A percentile compares a stretch with the other conserved stretches of the same genome.
Evolutionary conservation across 163 green algal species (phyloP).

Genomic region (Scenedesmus sp.): DNA sequence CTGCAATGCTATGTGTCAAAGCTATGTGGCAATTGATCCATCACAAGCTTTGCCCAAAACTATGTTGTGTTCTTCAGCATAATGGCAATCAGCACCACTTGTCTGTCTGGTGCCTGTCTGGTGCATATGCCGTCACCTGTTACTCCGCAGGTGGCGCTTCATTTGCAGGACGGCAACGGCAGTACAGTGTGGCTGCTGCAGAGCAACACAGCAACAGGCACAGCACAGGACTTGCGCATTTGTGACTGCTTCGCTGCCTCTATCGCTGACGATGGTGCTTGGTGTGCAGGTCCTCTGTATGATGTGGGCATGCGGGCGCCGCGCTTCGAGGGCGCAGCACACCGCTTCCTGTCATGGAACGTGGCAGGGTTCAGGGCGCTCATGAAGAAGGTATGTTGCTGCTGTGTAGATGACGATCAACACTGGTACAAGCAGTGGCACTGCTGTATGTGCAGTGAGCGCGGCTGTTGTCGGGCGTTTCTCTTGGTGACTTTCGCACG

Average conservation of each 20-base stretch:
- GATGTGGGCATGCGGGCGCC: constrained; percentile 64
- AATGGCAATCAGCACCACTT: too few relatives aligned
- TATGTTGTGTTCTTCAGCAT: too few relatives aligned
- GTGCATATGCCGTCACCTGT: too few relatives aligned
- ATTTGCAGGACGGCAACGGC: too few relatives aligned
- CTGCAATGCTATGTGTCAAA: not conserved
- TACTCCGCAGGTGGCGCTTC: too few relatives aligned
- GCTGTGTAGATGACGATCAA: not conserved
- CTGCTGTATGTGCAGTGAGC: not conserved
- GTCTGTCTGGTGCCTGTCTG: too few relatives aligned
- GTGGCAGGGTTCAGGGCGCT: constrained; percentile 82
- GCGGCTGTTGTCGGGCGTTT: not conserved
- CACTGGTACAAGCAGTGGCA: not conserved
- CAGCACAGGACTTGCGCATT: not conserved
- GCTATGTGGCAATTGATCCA: not conserved
- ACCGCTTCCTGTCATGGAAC: constrained; percentile 85
- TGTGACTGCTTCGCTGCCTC: not conserved
- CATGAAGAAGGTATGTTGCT: constrained; percentile 75
- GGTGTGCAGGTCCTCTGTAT: constrained; percentile 56
- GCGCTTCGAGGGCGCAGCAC: constrained; percentile 21
- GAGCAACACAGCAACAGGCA: not conserved
- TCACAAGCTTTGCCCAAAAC: too few relatives aligned
- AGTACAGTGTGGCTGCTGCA: not conserved
- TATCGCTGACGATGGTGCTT: not conserved
- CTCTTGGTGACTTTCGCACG: too few relatives aligned